These are phyloP conservation scores for Danielia reshetovae DNA, from an alignment of 805 yeast genomes.

Conservation along the genomic window DNA sequence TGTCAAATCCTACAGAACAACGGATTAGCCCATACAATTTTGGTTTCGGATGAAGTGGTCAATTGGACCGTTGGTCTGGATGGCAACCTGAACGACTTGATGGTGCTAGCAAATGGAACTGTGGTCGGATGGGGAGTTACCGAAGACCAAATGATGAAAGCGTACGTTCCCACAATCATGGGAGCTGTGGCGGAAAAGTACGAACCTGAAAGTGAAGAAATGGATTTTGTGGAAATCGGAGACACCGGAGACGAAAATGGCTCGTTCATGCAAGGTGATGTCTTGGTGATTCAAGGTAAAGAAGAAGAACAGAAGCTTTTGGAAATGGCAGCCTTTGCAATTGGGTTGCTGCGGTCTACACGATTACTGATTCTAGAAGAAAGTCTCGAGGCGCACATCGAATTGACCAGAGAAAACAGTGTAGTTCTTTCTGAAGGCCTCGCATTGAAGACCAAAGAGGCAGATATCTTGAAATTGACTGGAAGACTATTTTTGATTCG, in stretches of 20 bases:
- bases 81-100: conserved; percentile 41
- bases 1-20: conserved; percentile 30
- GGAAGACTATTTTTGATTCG: conserved; percentile 73
- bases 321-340: conserved; percentile 85
- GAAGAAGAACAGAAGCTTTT: conserved; percentile 41
- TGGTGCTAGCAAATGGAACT: conserved; percentile 74
- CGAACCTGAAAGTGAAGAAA: conserved; percentile 72
- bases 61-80: conserved; percentile 30
- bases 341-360: conserved; percentile 84
- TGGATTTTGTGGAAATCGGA: conserved; percentile 63
- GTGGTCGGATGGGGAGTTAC: conserved; percentile 79
- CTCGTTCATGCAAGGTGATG: conserved; percentile 59
- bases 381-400: conserved; percentile 65
- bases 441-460: conserved; percentile 40
- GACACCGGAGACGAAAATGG: conserved; percentile 27
- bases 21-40: conserved; percentile 10
- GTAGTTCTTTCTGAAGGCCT: conserved; percentile 64
- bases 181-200: conserved; percentile 41
- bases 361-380: conserved; percentile 76
- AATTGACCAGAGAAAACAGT: conserved; percentile 58
- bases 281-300: conserved; percentile 58
- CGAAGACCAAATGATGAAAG: conserved; percentile 47
- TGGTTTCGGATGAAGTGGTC: conserved; percentile 70
- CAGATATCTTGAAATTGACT: conserved; percentile 62
- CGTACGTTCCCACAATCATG: conserved; percentile 50